Evolutionary conservation across 2,329 filamentous ascomycete species (phyloP).

Genomic region (Colletotrichum higginsianum): DNA sequence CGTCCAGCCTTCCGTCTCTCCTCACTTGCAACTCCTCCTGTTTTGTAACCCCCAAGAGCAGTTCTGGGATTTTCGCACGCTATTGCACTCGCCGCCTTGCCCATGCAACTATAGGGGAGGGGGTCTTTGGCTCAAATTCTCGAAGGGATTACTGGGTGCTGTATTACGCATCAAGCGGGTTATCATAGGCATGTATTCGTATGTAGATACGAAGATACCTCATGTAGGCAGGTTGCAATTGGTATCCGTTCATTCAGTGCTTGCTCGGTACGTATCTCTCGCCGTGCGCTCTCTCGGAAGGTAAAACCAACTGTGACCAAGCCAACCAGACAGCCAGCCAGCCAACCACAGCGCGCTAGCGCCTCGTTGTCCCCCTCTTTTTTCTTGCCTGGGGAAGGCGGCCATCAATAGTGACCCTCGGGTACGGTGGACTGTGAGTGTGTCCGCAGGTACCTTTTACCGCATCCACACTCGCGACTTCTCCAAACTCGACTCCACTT

Average conservation of each 20-base stretch:
- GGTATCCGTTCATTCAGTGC: background rate
- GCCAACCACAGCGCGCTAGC: slow-evolving; percentile 28
- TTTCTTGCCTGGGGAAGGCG: slow-evolving; percentile 28
- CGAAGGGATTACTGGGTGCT: background rate
- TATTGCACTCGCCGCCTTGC: background rate
- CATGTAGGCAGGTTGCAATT: background rate
- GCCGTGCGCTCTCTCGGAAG: background rate
- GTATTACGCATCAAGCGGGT: too few species aligned
- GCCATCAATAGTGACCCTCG: slow-evolving; percentile 19
- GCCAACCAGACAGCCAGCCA: slow-evolving; percentile 33
- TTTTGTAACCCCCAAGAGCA: background rate
- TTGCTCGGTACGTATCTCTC: background rate
- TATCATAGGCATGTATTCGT: too few species aligned
- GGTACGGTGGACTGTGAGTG: background rate
- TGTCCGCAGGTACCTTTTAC: slow-evolving; percentile 3
- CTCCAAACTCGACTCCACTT: slow-evolving; percentile 12
- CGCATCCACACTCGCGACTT: slow-evolving; percentile 6
- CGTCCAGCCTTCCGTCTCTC: slow-evolving; percentile 4
- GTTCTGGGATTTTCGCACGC: background rate
- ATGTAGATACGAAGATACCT: too few species aligned
- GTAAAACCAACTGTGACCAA: slow-evolving; percentile 10
- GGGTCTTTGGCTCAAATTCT: background rate
- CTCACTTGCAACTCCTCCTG: background rate
- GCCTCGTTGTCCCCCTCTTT: slow-evolving; percentile 25
- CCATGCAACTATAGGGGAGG: background rate